Percentiles rank a stretch among this genome's conserved stretches.
Evolutionary conservation across 1,284 basidiomycete species (phyloP).

Genomic region (Malassezia obtusa): DNA sequence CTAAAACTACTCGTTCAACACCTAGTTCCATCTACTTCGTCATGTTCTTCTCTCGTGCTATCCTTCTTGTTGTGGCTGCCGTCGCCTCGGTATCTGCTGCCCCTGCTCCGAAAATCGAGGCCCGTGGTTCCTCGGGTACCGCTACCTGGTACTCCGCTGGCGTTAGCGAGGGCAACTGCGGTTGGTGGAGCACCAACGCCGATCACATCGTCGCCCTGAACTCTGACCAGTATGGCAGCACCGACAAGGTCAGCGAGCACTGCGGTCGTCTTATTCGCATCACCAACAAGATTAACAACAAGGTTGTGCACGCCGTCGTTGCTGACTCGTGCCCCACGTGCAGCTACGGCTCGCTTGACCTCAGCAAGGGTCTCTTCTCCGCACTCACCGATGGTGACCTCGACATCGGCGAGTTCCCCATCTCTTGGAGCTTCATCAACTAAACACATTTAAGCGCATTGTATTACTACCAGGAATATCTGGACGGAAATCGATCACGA

Average conservation of each 20-base stretch:
- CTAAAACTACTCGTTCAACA: not conserved
- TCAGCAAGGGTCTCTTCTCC: constrained; percentile 64
- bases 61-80: constrained; percentile 24
- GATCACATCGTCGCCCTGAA: constrained; percentile 41
- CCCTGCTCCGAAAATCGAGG: constrained; percentile 23
- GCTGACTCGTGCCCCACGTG: constrained; percentile 66
- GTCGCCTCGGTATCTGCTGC: constrained; percentile 29
- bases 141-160: constrained; percentile 39
- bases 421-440: constrained; percentile 26
- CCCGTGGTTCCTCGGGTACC: constrained; percentile 14
- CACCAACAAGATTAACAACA: constrained; percentile 55
- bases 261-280: constrained; percentile 63
- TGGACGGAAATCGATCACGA: not conserved
- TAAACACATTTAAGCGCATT: not conserved
- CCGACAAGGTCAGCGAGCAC: constrained; percentile 19
- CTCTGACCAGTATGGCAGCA: constrained; percentile 29
- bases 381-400: constrained; percentile 36
- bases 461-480: not conserved
- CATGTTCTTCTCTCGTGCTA: constrained; percentile 31
- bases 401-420: constrained; percentile 39
- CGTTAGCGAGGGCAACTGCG: constrained; percentile 25
- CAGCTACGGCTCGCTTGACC: constrained; percentile 64
- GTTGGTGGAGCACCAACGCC: constrained; percentile 17
- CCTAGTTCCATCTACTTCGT: not conserved
- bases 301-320: constrained; percentile 58